Conservation (phyloP, 1,284 basidiomycete genomes). For the Ceratobasidium sp. region DNA sequence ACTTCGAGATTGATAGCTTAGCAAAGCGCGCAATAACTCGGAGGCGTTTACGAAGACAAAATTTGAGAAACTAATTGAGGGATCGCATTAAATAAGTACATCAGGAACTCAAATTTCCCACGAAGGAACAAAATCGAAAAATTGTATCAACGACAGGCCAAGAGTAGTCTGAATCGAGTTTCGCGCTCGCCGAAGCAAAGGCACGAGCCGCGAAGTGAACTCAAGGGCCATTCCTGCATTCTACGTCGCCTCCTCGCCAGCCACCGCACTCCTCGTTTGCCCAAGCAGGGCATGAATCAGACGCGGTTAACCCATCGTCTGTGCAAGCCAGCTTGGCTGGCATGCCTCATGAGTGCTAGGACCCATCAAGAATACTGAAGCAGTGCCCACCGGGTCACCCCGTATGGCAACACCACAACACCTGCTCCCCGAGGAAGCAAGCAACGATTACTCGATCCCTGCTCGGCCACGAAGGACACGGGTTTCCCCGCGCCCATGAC, state of each 20-base stretch:
- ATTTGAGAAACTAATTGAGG: neutral
- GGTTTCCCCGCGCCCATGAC: too few species aligned
- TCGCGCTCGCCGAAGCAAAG: slow-evolving; percentile 6
- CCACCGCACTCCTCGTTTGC: slow-evolving; percentile 9
- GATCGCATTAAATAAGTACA: neutral
- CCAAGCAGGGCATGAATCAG: neutral
- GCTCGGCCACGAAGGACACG: too few species aligned
- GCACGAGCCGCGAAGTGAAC: slow-evolving; percentile 45
- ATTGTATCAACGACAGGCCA: slow-evolving; percentile 37
- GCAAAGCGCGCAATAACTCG: too few species aligned
- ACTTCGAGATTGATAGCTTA: too few species aligned
- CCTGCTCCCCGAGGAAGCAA: too few species aligned
- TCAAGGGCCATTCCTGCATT: slow-evolving; percentile 20
- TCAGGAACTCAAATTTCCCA: neutral
- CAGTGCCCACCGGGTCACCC: too few species aligned
- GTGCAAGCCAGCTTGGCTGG: too few species aligned
- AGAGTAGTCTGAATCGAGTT: slow-evolving; percentile 47
- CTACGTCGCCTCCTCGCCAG: neutral
- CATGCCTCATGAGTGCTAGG: neutral
- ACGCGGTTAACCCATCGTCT: neutral
- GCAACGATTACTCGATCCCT: too few species aligned
- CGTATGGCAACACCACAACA: too few species aligned
- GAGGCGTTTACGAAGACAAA: too few species aligned
- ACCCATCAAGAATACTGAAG: neutral
- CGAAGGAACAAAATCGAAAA: slow-evolving; percentile 16